phyloP scores from a whole-genome alignment of 306 rosid species.

The Begonia loranthoides region DNA sequence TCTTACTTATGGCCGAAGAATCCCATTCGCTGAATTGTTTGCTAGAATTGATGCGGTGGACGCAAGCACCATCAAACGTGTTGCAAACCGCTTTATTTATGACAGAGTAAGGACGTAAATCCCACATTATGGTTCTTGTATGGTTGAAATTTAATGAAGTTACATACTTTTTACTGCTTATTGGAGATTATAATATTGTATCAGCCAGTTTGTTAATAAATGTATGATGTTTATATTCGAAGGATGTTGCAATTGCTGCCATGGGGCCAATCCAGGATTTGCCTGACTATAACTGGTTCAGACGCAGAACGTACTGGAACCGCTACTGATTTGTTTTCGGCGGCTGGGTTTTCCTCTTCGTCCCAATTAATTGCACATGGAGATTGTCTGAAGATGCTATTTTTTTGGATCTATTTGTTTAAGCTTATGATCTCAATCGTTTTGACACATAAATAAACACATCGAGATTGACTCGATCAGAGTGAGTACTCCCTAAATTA shows the following conservation, averaged over 20 bases:
- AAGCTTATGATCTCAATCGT: too few relatives aligned
- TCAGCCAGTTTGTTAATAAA: background rate
- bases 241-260: constrained; percentile 91
- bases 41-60: constrained; percentile 95
- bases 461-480: too few relatives aligned
- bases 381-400: too few relatives aligned
- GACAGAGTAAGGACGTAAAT: constrained; percentile 50
- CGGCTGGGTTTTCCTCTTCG: too few relatives aligned
- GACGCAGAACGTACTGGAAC: constrained; percentile 99
- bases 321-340: constrained; percentile 36
- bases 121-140: background rate
- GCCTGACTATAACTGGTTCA: constrained; percentile 97
- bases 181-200: background rate
- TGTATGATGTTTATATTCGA: constrained; percentile 9
- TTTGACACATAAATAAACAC: too few relatives aligned
- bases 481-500: too few relatives aligned
- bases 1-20: constrained; percentile 88
- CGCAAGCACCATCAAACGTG: constrained; percentile 82
- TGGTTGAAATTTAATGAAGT: too few relatives aligned
- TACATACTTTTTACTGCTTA: too few relatives aligned
- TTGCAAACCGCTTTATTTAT: constrained; percentile 80
- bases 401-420: too few relatives aligned
- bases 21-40: constrained; percentile 78
- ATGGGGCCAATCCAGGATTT: constrained; percentile 72
- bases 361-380: too few relatives aligned